Evolutionary conservation across 768 basidiomycete species (phyloP).

Genomic region (Termitomyces sp.): DNA sequence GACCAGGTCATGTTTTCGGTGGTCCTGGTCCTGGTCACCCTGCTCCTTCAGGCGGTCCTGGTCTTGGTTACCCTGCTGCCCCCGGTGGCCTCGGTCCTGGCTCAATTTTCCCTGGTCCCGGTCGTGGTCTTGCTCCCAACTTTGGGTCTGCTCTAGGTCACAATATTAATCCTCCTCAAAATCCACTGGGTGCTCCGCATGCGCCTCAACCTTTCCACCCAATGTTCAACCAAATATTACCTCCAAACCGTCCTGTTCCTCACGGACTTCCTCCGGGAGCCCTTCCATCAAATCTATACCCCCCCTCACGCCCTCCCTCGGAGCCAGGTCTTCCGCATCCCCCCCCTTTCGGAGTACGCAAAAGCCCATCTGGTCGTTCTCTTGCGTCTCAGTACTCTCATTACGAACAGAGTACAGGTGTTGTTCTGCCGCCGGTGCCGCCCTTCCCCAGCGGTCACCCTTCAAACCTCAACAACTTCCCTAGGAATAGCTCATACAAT

Average conservation of each 20-base stretch:
- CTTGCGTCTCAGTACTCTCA: conserved; percentile 52
- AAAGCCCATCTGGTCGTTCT: conserved; percentile 58
- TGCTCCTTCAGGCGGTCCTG: not conserved
- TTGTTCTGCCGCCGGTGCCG: conserved; percentile 37
- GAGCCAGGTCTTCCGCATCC: conserved; percentile 36
- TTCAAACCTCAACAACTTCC: conserved; percentile 23
- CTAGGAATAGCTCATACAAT: conserved; percentile 36
- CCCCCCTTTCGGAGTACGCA: conserved; percentile 35
- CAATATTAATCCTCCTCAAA: conserved; percentile 10
- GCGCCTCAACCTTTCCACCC: conserved; percentile 18
- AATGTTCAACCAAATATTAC: conserved; percentile 11
- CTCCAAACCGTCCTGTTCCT: conserved; percentile 14
- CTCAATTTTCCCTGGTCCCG: not conserved
- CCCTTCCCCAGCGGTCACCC: conserved; percentile 35
- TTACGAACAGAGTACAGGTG: conserved; percentile 27
- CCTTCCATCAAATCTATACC: conserved; percentile 20
- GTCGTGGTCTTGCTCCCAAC: not conserved
- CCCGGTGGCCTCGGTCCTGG: conserved; percentile 1
- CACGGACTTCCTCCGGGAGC: conserved; percentile 11
- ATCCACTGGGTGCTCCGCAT: conserved; percentile 2
- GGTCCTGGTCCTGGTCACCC: not conserved
- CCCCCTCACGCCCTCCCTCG: conserved; percentile 39
- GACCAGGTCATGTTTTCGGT: not conserved
- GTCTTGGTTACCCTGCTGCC: not conserved
- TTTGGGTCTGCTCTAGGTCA: conserved; percentile 10